Evolutionary conservation across 345 rosid species (phyloP), one percentile per base, ranked within the genome.

Genomic region (Clausena lansium): DNA sequence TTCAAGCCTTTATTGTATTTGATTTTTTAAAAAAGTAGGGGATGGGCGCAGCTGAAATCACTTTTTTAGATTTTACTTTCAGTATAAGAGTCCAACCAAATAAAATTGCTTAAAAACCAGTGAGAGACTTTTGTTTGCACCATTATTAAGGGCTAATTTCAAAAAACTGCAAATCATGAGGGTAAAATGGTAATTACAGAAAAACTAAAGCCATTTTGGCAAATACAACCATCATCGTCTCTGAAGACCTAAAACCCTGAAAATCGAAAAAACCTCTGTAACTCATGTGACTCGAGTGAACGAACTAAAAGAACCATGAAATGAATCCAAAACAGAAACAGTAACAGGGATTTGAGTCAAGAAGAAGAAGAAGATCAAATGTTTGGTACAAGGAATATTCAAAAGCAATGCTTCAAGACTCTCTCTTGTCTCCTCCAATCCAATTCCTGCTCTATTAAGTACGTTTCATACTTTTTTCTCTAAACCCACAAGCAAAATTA

Each of bases 331-430:
- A 41, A 30, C 75, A 61, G 15, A 19, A 58, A 14, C n/a, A 76
- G 25, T 1, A 66, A 15, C 22, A 28, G 3, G 1, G 69, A 19
- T 55, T 22, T 35, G n/a, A 52, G 47, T 62, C 33, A 71, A 39
- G 60, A 58, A 28, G 32, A n/a, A 47, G 28, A 20, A 24, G 15
- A 5, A 47, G 75, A 38, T 28, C 73, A 70, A 81, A 94, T 94
- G 98, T 89, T 91, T 73, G 87, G 86, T 47, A 76, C 87, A 32
- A 87, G 94, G 81, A 88, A 75, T 72, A 79, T 93, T 75, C 89
- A 82, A 73, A 84, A 81, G 57, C 83, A 77, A 63, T 81, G 77
- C 83, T 83, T 80, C 55, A 88, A 75, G 76, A 80, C 86, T 3
- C 79, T 93, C 79, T 82, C 89, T 55, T 86, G 90, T 59, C 74